Base-by-base conservation (phyloP, 2,329 filamentous ascomycete genomes). In the Aspergillus calidoustus region DNA sequence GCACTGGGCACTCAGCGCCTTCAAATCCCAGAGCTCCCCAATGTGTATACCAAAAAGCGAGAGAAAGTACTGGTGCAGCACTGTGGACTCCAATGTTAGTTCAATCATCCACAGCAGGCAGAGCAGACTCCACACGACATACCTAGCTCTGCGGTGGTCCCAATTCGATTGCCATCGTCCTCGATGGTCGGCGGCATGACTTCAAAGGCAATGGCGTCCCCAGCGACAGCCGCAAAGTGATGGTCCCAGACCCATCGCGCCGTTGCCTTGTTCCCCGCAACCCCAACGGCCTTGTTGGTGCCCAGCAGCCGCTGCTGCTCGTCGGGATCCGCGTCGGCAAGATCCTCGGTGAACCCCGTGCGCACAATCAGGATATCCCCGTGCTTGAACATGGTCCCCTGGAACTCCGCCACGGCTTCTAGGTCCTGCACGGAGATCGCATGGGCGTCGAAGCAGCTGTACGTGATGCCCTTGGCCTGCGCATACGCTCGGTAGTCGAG, bases 401-500 rank as follows among this genome's bases (percentile, higher is more conserved):
- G 65, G 17, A 65, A 56, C 6, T 46, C 19, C 3, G 71, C 70
- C 3, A 71, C 60, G 4, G 52, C 61, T 25, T 69, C 61, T 6
- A 72, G 62, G 9, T 70, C 66, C 3, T 52, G 13, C 2, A 54
- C 38, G 3, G 62, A 59, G 2, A 72, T 69, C 3, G 61, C 63
- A 49, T 64, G 66, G 1, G 54, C 59, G 17, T 84, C 86, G 64
- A 84, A 81, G 1, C 86, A 77, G 61, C 89, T 82, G 43, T 86
- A 86, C 52, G 80, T 68, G 57, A 89, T 83, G 38, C 82, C 83
- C 50, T 87, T 81, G 43, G 77, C 76, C 19, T 80, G 79, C 2
- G 88, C 68, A 83, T 88, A 91, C 9, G 74, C 66, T 54, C 78
- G 80, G 57, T 82, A 87, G 69, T 88, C 86, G 0, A 86, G 71